A percentile compares a stretch with the other conserved stretches of the same genome.
Evolutionary conservation across 768 basidiomycete species (phyloP).

Genomic region (Rhodotorula paludigena): DNA sequence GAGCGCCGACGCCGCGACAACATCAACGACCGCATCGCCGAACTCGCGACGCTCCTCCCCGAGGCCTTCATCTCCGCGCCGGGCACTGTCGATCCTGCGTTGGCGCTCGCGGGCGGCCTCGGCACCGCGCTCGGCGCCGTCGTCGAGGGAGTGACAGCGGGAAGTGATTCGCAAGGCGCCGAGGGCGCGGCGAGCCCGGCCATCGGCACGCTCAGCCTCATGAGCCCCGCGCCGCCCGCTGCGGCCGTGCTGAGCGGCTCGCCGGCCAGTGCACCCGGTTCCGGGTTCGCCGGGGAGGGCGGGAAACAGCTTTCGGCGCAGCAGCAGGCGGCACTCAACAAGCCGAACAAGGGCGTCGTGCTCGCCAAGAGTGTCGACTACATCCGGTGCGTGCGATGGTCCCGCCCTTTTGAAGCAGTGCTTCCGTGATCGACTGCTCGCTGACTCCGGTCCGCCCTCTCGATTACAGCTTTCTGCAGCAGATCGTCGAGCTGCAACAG

Average conservation of each 20-base stretch:
- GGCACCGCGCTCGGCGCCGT: no score
- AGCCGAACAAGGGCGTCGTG: slow-evolving; percentile 94
- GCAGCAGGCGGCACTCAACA: slow-evolving; percentile 50
- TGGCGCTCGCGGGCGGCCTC: no score
- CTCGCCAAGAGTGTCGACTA: slow-evolving; percentile 75
- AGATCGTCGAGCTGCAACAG: slow-evolving; percentile 30
- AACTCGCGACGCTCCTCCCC: slow-evolving; percentile 81
- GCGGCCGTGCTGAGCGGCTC: neutral
- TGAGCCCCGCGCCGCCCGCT: slow-evolving; percentile 11
- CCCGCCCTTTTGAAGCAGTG: no score
- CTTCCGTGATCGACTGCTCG: neutral
- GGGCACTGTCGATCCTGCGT: neutral
- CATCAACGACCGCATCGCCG: slow-evolving; percentile 91
- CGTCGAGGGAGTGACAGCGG: no score
- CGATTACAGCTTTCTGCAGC: slow-evolving; percentile 23
- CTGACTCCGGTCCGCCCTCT: neutral
- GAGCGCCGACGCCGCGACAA: slow-evolving; percentile 81
- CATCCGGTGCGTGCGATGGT: slow-evolving; percentile 47
- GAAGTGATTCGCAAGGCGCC: no score
- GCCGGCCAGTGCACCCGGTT: slow-evolving; percentile 36
- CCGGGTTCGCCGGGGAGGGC: neutral
- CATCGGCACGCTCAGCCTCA: slow-evolving; percentile 27
- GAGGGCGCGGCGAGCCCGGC: neutral
- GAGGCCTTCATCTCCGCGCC: slow-evolving; percentile 61
- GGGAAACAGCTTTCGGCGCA: neutral